phyloP scores from a whole-genome alignment of 2,329 filamentous ascomycete genomes.

The Davidsoniella australis region DNA sequence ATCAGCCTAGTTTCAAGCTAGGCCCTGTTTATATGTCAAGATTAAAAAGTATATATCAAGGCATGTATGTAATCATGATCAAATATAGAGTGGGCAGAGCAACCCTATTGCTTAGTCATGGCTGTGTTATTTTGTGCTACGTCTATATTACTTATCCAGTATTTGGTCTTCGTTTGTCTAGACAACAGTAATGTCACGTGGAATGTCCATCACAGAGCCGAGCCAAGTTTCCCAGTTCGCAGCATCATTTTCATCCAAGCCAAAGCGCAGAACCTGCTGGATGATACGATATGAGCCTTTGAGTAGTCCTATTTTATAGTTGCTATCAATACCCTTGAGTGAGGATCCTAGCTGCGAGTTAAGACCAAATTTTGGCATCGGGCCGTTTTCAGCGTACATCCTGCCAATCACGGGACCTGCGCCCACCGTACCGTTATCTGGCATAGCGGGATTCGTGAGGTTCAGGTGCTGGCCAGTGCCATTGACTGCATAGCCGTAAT shows the following conservation, averaged over 20 bases:
- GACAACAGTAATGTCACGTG: slow-evolving; percentile 22
- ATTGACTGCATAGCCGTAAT: slow-evolving; percentile 1
- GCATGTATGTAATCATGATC: too few relatives aligned
- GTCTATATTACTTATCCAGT: too few relatives aligned
- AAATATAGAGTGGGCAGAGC: too few relatives aligned
- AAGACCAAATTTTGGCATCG: background rate
- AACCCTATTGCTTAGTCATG: too few relatives aligned
- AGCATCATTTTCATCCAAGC: background rate
- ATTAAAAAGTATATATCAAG: too few relatives aligned
- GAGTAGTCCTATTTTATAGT: background rate
- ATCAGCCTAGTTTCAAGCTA: too few relatives aligned
- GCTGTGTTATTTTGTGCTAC: too few relatives aligned
- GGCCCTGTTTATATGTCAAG: too few relatives aligned
- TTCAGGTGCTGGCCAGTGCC: background rate
- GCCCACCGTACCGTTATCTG: background rate
- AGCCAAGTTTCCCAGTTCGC: slow-evolving; percentile 5
- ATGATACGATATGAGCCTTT: slow-evolving; percentile 4
- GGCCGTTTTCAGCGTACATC: background rate
- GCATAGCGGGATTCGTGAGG: background rate
- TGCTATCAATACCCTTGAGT: background rate
- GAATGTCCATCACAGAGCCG: slow-evolving; percentile 4
- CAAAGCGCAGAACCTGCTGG: slow-evolving; percentile 1
- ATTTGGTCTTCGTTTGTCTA: slow-evolving; percentile 14
- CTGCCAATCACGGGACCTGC: background rate
- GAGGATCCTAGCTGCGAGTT: slow-evolving; percentile 1